These are phyloP conservation scores for Chytriomyces sp. DNA, from an alignment of 192 early-diverging fungal species.

Conservation along the genomic window DNA sequence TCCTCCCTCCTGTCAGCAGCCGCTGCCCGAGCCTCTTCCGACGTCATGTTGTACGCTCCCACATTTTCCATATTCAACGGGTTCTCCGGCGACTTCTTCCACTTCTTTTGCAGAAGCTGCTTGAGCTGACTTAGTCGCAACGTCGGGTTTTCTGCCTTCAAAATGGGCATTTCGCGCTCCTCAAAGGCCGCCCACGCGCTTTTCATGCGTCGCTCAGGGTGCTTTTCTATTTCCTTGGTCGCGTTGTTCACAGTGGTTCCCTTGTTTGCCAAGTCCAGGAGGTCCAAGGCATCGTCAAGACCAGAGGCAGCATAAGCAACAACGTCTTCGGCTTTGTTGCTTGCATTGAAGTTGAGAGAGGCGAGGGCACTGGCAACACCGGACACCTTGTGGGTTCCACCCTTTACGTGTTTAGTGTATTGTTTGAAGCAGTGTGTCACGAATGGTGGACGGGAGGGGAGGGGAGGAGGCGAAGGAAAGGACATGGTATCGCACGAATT, in stretches of 20 bases:
- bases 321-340: conserved; percentile 4
- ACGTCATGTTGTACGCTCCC: conserved; percentile 71
- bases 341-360: background rate
- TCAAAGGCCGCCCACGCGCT: conserved; percentile 52
- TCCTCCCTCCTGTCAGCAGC: conserved; percentile 52
- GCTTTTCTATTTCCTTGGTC: conserved; percentile 65
- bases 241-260: conserved; percentile 19
- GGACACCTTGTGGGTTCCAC: conserved; percentile 57
- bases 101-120: conserved; percentile 78
- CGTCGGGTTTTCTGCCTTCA: conserved; percentile 80
- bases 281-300: conserved; percentile 84
- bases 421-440: background rate
- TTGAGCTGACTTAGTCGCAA: conserved; percentile 68
- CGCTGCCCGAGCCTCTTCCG: conserved; percentile 57
- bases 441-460: background rate
- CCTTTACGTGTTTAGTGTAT: conserved; percentile 42
- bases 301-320: conserved; percentile 72
- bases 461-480: too few species aligned
- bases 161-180: conserved; percentile 69
- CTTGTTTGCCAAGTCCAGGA: conserved; percentile 55
- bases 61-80: conserved; percentile 71
- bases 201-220: conserved; percentile 81
- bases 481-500: too few species aligned
- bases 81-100: conserved; percentile 72
- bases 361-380: conserved; percentile 36